phyloP scores from a whole-genome alignment of 164 flowering plant species.

The Magnolia officinalis region DNA sequence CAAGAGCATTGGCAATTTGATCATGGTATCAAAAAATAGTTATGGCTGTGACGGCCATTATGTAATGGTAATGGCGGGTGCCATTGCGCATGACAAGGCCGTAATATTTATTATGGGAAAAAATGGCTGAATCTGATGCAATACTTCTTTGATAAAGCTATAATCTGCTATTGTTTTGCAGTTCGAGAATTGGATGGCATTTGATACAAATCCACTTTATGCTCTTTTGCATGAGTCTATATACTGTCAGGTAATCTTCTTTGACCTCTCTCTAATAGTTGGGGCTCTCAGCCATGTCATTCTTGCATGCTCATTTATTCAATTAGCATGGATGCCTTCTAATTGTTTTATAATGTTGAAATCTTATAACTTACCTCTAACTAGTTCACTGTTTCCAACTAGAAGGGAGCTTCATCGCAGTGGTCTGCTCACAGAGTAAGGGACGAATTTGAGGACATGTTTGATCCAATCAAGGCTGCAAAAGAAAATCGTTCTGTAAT shows the following conservation, averaged over 20 bases:
- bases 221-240: conserved; percentile 86
- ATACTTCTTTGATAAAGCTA: not conserved
- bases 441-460: conserved; percentile 40
- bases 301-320: not conserved
- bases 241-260: conserved; percentile 74
- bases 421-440: conserved; percentile 90
- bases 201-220: conserved; percentile 81
- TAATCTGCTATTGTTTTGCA: conserved; percentile 37
- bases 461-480: conserved; percentile 74
- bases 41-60: no score
- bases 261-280: not conserved
- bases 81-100: no score
- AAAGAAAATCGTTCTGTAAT: conserved; percentile 71
- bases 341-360: not conserved
- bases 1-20: no score
- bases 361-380: conserved; percentile 3
- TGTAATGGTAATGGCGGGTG: no score
- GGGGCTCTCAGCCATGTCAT: not conserved
- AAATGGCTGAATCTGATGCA: not conserved
- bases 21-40: no score
- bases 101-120: no score
- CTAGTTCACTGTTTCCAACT: conserved; percentile 9
- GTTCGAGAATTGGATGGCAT: conserved; percentile 66
- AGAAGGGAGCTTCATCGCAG: conserved; percentile 72
- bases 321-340: not conserved